These are phyloP conservation scores for Fagopyrum homotropicum DNA, from an alignment of 148 eudicot species.

Conservation along the genomic window DNA sequence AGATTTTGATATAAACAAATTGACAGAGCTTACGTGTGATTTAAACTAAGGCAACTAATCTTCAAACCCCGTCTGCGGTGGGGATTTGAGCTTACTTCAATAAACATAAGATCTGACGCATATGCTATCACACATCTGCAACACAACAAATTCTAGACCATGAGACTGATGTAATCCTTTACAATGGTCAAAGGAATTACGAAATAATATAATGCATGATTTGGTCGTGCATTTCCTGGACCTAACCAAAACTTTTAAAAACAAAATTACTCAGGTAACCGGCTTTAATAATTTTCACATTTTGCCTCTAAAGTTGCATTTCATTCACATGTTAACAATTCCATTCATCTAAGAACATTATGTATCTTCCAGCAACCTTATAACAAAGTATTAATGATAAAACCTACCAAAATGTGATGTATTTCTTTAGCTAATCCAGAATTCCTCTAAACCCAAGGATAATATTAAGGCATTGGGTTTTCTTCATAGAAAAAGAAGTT, in stretches of 20 bases:
- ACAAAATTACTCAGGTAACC: background rate
- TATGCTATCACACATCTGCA: conserved; percentile 88
- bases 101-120: conserved; percentile 82
- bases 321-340: background rate
- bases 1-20: background rate
- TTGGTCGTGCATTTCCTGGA: background rate
- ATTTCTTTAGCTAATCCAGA: background rate
- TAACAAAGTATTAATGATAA: background rate
- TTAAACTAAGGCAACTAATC: conserved; percentile 62
- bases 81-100: conserved; percentile 75
- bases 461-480: background rate
- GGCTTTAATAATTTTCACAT: background rate
- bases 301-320: background rate
- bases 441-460: background rate
- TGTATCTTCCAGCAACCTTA: background rate
- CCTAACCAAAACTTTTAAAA: background rate
- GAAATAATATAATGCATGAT: background rate
- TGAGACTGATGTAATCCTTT: conserved; percentile 5
- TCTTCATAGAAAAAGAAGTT: background rate
- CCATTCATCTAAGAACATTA: background rate
- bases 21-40: conserved; percentile 69
- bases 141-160: background rate
- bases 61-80: conserved; percentile 62
- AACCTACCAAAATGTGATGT: background rate
- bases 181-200: background rate